Evolutionary conservation across 768 basidiomycete species (phyloP).

Genomic region (Suillus fuscotomentosus): DNA sequence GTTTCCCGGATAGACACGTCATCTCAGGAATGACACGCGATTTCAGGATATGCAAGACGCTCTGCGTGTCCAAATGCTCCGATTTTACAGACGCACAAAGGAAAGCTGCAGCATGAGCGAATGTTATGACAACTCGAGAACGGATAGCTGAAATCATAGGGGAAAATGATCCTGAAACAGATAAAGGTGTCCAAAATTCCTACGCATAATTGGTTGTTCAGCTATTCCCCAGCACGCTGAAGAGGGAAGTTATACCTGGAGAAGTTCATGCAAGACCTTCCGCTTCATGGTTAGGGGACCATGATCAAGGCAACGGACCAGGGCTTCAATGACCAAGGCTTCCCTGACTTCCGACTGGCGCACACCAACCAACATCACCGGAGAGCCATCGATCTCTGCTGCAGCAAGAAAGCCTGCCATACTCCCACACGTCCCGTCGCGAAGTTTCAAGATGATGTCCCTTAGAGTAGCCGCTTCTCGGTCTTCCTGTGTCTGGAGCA

Average conservation of each 20-base stretch:
- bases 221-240: neutral
- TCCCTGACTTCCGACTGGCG: slow-evolving; percentile 36
- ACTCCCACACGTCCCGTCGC: slow-evolving; percentile 46
- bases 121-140: slow-evolving; percentile 43
- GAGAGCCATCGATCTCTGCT: slow-evolving; percentile 11
- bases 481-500: slow-evolving; percentile 29
- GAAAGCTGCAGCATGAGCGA: slow-evolving; percentile 26
- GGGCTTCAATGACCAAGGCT: slow-evolving; percentile 41
- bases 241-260: slow-evolving; percentile 40
- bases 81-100: neutral
- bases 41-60: slow-evolving; percentile 38
- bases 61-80: slow-evolving; percentile 22
- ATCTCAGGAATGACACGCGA: slow-evolving; percentile 51
- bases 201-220: neutral
- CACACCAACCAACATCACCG: slow-evolving; percentile 11
- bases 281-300: slow-evolving; percentile 42
- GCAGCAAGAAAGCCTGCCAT: slow-evolving; percentile 33
- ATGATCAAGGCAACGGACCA: slow-evolving; percentile 47
- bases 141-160: slow-evolving; percentile 47
- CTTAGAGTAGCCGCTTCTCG: slow-evolving; percentile 35
- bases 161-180: slow-evolving; percentile 13
- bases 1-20: slow-evolving; percentile 33
- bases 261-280: slow-evolving; percentile 47
- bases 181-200: slow-evolving; percentile 5
- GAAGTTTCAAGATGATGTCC: slow-evolving; percentile 45